Evolutionary conservation across 495 filamentous ascomycete genomes (phyloP), one percentile per base, ranked within the genome.

Genomic region (Hyaloscypha bicolor): DNA sequence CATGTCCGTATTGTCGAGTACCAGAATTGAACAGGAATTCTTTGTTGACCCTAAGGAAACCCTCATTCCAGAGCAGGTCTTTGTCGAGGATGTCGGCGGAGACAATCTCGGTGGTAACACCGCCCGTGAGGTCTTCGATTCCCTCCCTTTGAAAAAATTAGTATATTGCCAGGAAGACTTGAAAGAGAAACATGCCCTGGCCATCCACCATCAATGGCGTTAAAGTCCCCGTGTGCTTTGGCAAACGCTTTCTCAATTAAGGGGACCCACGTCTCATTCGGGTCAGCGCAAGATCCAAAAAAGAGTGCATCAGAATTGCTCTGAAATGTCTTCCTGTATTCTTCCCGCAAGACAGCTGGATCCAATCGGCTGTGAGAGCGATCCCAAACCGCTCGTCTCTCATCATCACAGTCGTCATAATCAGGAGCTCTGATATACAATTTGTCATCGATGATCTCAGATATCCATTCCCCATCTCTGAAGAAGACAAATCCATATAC

Each of bases 401-500:
- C 90, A 14, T 84, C 71, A 6, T 79, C 81, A 29, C 35, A 32
- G 65, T 94, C 91, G 69, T 95, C 90, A 68, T 92, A 96, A 72
- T 96, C 92, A n/a, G 90, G 87, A 59, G 90, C 91, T 45, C 86
- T 89, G 5, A 96, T 81, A 74, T 93, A 96, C 6, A 97, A 81
- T 77, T 83, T 81, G 68, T 86, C 83, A 73, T 98, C 94, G 31
- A 97, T 90, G 63, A 97, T 91, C 66, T 90, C 92, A 51, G 91
- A 93, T 63, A 91, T 87, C 94, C 94, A 98, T 73, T 94, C 93
- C 32, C 93, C 93, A 73, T 97, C 94, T 71, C 94, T 86, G 79
- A 92, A 86, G 75, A 97, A 97, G 14, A 97, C 93, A 73, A 97
- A 97, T 0, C 94, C 94, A 71, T 97, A 97, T 21, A 97, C 93